A percentile compares a stretch with the other conserved stretches of the same genome.
phyloP scores from a whole-genome alignment of 805 yeast species.

The Komagataella phaffii region DNA sequence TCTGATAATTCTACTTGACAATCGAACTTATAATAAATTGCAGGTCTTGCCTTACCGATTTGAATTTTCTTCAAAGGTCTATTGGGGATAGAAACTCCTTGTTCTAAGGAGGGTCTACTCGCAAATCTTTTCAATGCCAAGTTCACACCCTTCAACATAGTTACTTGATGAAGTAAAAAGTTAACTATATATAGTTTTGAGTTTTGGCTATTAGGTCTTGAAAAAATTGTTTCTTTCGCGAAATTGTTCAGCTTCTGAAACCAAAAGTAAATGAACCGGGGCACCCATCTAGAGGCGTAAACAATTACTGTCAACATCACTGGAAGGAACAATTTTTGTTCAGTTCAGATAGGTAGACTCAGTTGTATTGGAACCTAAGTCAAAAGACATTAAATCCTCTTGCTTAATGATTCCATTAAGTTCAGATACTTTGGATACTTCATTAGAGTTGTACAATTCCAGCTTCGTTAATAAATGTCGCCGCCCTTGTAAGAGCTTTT shows the following conservation, averaged over 20 bases:
- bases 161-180: background rate
- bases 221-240: background rate
- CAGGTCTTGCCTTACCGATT: slow-evolving; percentile 85
- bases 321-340: too few relatives aligned
- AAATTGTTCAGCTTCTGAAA: background rate
- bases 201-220: background rate
- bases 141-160: background rate
- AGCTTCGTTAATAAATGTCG: slow-evolving; percentile 19
- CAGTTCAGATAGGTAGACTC: background rate
- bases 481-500: slow-evolving; percentile 9
- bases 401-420: slow-evolving; percentile 27
- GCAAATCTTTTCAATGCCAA: slow-evolving; percentile 6
- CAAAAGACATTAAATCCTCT: slow-evolving; percentile 6
- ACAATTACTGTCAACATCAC: too few relatives aligned
- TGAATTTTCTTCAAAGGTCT: slow-evolving; percentile 59
- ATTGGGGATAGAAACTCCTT: slow-evolving; percentile 15
- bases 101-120: slow-evolving; percentile 13
- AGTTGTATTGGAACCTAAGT: background rate
- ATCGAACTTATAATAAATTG: slow-evolving; percentile 83
- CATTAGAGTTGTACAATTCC: slow-evolving; percentile 20
- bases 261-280: too few relatives aligned
- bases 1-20: slow-evolving; percentile 84
- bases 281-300: too few relatives aligned
- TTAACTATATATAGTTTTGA: too few relatives aligned
- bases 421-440: slow-evolving; percentile 16